These are phyloP conservation scores for Penicillium griseofulvum DNA, from an alignment of 2,329 filamentous ascomycete species.

Conservation along the genomic window DNA sequence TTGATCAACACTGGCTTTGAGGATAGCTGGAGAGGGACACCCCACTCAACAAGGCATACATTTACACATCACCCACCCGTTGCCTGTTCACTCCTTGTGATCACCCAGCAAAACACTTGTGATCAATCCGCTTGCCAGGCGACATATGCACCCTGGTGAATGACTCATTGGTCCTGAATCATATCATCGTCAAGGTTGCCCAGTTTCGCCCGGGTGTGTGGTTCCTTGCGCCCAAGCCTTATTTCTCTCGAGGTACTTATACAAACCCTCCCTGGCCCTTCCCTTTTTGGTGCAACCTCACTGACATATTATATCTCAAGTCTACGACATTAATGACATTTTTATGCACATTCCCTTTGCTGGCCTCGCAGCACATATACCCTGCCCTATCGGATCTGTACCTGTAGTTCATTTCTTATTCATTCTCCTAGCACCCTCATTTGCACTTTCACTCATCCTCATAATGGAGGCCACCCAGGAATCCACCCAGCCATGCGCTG, in stretches of 20 bases:
- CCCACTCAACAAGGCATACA: conserved; percentile 2
- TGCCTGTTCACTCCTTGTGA: background rate
- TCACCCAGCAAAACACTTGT: background rate
- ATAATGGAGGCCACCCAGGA: conserved; percentile 53
- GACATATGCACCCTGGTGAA: conserved; percentile 6
- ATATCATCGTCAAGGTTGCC: background rate
- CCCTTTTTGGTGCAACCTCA: background rate
- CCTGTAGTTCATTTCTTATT: conserved; percentile 16
- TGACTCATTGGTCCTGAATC: background rate
- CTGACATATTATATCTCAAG: conserved; percentile 9
- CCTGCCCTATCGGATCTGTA: conserved; percentile 15
- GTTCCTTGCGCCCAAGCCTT: background rate
- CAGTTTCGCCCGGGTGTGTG: conserved; percentile 7
- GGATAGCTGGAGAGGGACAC: background rate
- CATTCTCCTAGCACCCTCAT: conserved; percentile 15
- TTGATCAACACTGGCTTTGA: background rate
- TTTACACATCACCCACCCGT: background rate
- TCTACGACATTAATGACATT: conserved; percentile 24
- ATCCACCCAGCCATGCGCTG: conserved; percentile 75
- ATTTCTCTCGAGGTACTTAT: conserved; percentile 16
- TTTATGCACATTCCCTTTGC: conserved; percentile 23
- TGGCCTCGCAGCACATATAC: conserved; percentile 23
- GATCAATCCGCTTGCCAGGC: too few relatives aligned
- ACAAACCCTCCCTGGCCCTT: background rate
- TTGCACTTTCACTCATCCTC: conserved; percentile 1